These are phyloP conservation scores for Mortierella sp. DNA, from an alignment of 371 early-diverging fungal species.

Conservation along the genomic window DNA sequence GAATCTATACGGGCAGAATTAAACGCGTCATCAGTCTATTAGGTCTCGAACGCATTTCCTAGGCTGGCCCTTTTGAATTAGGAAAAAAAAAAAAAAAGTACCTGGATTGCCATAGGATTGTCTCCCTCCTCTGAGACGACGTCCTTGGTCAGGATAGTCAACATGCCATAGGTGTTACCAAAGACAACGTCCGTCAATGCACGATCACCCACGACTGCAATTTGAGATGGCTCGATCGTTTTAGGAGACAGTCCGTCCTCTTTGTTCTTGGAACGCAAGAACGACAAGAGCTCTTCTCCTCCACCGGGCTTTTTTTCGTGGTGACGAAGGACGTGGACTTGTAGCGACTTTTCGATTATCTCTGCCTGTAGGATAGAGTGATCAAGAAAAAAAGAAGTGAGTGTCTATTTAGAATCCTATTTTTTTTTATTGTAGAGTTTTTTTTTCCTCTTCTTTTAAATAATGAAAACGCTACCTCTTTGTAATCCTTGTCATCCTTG, in stretches of 20 bases:
- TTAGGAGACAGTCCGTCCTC: neutral
- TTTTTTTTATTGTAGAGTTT: neutral
- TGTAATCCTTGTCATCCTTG: conserved; percentile 69
- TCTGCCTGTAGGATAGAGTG: conserved; percentile 43
- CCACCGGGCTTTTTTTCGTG: conserved; percentile 84
- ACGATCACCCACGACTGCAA: conserved; percentile 91
- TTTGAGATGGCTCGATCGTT: conserved; percentile 50
- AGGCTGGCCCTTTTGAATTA: neutral
- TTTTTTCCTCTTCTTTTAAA: neutral
- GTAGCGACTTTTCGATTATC: conserved; percentile 56
- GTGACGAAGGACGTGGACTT: conserved; percentile 72
- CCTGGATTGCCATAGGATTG: conserved; percentile 76
- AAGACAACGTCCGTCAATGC: conserved; percentile 89
- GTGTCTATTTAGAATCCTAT: neutral
- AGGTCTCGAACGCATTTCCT: no score
- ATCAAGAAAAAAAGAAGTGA: neutral
- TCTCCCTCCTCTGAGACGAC: conserved; percentile 82
- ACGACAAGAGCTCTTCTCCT: conserved; percentile 63
- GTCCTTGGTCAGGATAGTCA: conserved; percentile 77
- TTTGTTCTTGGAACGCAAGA: conserved; percentile 33
- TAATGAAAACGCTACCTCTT: conserved; percentile 55
- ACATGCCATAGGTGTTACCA: conserved; percentile 82
- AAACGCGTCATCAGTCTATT: no score
- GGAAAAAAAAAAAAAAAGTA: conserved; percentile 37
- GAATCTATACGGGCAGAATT: conserved; percentile 51